Conservation (phyloP, 139 green algal genomes). For the Coccomyxa sp. region DNA sequence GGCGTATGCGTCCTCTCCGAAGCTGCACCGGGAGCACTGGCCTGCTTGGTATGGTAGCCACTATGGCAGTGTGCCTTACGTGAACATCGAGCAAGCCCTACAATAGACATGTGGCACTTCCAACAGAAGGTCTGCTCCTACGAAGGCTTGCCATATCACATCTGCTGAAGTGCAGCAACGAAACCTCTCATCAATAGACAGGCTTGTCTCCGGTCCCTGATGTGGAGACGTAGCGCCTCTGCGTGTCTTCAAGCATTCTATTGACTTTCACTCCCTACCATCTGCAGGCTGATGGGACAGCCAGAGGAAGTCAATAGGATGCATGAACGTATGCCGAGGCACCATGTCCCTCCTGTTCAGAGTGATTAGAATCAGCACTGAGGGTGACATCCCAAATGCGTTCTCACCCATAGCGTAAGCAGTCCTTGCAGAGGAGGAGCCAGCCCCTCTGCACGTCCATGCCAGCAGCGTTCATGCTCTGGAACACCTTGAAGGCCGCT, state of each 20-base stretch:
- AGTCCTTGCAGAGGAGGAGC: background rate
- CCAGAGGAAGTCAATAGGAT: too few relatives aligned
- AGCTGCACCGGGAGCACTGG: background rate
- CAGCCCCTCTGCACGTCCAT: slow-evolving; percentile 9
- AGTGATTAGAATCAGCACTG: background rate
- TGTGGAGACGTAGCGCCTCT: too few relatives aligned
- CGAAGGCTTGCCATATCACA: too few relatives aligned
- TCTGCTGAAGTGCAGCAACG: too few relatives aligned
- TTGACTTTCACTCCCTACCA: too few relatives aligned
- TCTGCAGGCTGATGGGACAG: too few relatives aligned
- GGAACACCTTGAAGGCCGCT: slow-evolving; percentile 9
- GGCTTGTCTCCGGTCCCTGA: too few relatives aligned
- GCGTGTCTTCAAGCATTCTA: too few relatives aligned
- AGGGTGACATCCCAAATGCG: background rate
- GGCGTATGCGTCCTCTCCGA: background rate
- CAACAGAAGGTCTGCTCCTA: too few relatives aligned
- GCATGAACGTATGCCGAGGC: background rate
- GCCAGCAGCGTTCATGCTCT: slow-evolving; percentile 10
- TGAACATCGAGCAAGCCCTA: background rate
- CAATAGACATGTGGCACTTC: too few relatives aligned
- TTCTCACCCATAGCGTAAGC: background rate
- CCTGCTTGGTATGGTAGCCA: background rate
- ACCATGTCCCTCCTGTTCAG: background rate
- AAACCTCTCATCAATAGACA: too few relatives aligned
- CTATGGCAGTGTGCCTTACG: background rate